phyloP scores from a whole-genome alignment of 805 yeast genomes.

The Candida ponderosae region DNA sequence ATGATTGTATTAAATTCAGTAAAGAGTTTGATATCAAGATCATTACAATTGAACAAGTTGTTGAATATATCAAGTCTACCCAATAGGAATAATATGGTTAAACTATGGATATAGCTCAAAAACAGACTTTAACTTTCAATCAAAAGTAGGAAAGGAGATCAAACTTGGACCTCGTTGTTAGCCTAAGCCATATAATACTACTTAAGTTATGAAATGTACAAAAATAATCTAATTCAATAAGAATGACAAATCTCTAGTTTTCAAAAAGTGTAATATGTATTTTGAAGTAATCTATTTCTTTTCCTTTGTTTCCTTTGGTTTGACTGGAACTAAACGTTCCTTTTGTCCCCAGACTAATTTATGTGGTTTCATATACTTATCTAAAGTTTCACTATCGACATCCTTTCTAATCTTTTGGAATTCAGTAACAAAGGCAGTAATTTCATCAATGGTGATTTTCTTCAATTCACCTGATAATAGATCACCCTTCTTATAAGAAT shows the following conservation, averaged over 20 bases:
- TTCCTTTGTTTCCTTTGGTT: conserved; percentile 40
- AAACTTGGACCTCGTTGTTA: no score
- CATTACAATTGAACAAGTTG: conserved; percentile 72
- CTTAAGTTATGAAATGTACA: no score
- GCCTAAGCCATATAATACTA: no score
- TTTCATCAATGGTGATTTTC: conserved; percentile 69
- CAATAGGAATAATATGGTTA: no score
- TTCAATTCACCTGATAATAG: conserved; percentile 91
- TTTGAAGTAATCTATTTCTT: conserved; percentile 12
- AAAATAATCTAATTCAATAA: no score
- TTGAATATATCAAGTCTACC: conserved; percentile 35
- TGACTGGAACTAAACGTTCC: conserved; percentile 67
- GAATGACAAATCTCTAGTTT: no score
- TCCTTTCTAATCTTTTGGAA: conserved; percentile 75
- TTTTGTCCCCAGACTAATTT: conserved; percentile 65
- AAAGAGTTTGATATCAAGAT: conserved; percentile 54
- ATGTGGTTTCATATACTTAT: conserved; percentile 78
- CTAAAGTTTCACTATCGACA: conserved; percentile 55
- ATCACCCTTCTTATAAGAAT: conserved; percentile 70
- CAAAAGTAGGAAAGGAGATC: no score
- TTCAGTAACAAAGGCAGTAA: conserved; percentile 69
- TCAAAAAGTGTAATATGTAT: no score
- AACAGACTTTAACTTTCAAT: no score
- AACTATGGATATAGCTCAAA: no score
- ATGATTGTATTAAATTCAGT: conserved; percentile 73